Conservation (phyloP, 2,329 filamentous ascomycete genomes). For the Colletotrichum sp. region DNA sequence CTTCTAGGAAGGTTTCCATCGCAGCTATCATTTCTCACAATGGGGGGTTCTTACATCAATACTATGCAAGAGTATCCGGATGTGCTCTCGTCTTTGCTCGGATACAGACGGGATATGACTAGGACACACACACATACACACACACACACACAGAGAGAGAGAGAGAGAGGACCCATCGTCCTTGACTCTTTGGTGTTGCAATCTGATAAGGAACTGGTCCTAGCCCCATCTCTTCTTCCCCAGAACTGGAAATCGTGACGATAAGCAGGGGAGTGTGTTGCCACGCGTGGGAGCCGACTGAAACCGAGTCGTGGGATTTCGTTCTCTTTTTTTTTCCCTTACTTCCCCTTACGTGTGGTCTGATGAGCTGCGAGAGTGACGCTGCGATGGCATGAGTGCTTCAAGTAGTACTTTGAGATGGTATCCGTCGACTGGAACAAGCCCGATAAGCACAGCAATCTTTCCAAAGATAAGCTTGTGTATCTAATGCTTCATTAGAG, state of each 20-base stretch:
- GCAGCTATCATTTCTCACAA: background rate
- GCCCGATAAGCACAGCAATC: background rate
- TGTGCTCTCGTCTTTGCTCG: background rate
- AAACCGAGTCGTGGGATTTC: background rate
- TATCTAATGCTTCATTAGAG: background rate
- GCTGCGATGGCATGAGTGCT: background rate
- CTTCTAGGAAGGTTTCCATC: background rate
- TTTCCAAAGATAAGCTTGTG: background rate
- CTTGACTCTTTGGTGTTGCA: background rate
- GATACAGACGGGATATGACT: background rate
- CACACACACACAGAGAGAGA: background rate
- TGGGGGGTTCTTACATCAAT: background rate
- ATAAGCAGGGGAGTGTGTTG: background rate
- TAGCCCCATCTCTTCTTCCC: background rate
- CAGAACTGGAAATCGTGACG: background rate
- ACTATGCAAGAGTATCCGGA: background rate
- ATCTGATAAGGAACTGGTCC: background rate
- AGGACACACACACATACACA: background rate
- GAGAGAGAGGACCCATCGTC: background rate
- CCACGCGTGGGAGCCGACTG: background rate
- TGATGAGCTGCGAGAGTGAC: background rate
- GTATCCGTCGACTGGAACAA: background rate
- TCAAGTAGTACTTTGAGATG: background rate
- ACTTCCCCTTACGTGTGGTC: background rate
- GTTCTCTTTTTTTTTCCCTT: background rate